Conservation (phyloP, 108 stramenopile species). For the Nitzschia palea region DNA sequence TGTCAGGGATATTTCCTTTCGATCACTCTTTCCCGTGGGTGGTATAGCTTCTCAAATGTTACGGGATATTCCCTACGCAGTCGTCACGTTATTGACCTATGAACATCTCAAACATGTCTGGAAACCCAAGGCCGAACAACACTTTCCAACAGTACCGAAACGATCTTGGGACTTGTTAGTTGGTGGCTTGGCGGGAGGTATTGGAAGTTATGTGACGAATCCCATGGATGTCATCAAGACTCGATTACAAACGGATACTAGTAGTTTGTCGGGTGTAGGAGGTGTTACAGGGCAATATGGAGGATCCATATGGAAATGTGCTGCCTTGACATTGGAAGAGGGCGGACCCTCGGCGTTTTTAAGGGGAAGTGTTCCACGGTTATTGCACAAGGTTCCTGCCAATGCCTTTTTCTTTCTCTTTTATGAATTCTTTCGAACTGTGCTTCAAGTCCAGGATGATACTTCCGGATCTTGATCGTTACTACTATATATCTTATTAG, state of each 20-base stretch:
- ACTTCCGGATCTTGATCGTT: too few species aligned
- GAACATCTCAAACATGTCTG: conserved; percentile 67
- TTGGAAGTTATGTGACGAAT: conserved; percentile 88
- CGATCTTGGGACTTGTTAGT: conserved; percentile 72
- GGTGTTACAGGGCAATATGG: conserved; percentile 43
- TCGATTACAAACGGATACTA: conserved; percentile 73
- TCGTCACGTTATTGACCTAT: conserved; percentile 90
- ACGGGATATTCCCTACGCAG: conserved; percentile 95
- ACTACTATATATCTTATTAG: too few species aligned
- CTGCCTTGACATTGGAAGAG: conserved; percentile 49
- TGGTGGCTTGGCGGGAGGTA: conserved; percentile 89
- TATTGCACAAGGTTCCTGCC: conserved; percentile 95
- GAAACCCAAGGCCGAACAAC: conserved; percentile 26
- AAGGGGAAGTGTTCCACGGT: conserved; percentile 85
- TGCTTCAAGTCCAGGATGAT: conserved; percentile 66
- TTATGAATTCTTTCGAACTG: conserved; percentile 88
- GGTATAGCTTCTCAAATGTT: conserved; percentile 89
- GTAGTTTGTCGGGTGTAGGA: not conserved
- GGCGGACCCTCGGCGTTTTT: conserved; percentile 82
- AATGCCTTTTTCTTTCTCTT: conserved; percentile 94
- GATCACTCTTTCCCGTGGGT: conserved; percentile 82
- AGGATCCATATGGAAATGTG: conserved; percentile 66
- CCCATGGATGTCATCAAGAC: conserved; percentile 96
- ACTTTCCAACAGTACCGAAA: conserved; percentile 13
- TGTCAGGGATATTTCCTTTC: conserved; percentile 47